Percentiles rank a stretch among this genome's conserved stretches.
phyloP scores from a whole-genome alignment of 2,329 filamentous ascomycete genomes.

The Calycina herbarum region DNA sequence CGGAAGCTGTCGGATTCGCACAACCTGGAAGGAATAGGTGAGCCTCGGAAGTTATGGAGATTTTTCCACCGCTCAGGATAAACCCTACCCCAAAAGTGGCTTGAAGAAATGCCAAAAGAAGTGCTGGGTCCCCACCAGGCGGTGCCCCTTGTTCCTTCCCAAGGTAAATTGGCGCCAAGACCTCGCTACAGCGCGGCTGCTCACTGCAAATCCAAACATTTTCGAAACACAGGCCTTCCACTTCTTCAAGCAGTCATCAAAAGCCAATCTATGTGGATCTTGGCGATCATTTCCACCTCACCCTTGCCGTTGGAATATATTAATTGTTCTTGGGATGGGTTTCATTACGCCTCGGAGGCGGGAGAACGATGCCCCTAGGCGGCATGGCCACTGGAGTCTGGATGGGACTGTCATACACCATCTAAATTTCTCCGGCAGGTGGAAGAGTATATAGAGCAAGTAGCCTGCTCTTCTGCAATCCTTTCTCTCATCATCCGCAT shows the following conservation, averaged over 20 bases:
- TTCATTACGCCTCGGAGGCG: neutral
- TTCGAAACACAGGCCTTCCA: neutral
- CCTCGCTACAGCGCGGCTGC: slow-evolving; percentile 1
- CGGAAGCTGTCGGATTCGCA: neutral
- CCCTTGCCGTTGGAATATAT: slow-evolving; percentile 5
- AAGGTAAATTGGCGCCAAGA: neutral
- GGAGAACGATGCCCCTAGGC: neutral
- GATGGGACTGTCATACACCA: neutral
- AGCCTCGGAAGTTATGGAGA: neutral
- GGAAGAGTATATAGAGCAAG: slow-evolving; percentile 8
- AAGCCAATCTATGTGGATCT: slow-evolving; percentile 11
- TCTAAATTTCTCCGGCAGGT: neutral
- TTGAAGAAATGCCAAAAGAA: neutral
- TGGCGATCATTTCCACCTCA: slow-evolving; percentile 7
- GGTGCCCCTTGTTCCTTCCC: neutral
- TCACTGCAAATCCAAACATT: neutral
- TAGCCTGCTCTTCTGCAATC: neutral
- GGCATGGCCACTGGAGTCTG: neutral
- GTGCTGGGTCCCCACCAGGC: no score
- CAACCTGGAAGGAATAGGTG: neutral
- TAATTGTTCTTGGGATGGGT: slow-evolving; percentile 8
- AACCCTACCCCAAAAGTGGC: neutral
- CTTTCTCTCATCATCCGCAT: slow-evolving; percentile 10
- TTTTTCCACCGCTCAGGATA: slow-evolving; percentile 10
- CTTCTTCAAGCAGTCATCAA: neutral